A percentile compares a stretch with the other conserved stretches of the same genome.
Conservation (phyloP, 192 early-diverging fungal species). For the Pilaira anomala region DNA sequence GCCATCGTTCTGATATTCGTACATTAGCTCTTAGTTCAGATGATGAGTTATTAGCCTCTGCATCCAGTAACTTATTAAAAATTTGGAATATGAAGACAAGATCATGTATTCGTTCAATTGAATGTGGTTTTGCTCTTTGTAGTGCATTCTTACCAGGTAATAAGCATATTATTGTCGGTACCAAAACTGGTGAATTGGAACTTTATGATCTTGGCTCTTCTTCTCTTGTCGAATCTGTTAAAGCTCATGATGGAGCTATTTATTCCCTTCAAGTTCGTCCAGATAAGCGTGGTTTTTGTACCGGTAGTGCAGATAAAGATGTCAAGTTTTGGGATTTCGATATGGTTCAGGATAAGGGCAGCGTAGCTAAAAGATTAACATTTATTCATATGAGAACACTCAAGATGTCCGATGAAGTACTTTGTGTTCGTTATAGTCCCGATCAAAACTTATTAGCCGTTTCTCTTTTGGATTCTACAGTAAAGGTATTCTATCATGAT, state of each 20-base stretch:
- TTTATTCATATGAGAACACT: conserved; percentile 86
- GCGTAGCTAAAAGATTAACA: conserved; percentile 58
- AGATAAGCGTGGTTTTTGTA: conserved; percentile 84
- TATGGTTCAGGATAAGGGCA: conserved; percentile 53
- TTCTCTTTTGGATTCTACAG: conserved; percentile 88
- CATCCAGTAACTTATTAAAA: conserved; percentile 81
- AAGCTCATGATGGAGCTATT: conserved; percentile 87
- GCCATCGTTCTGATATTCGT: conserved; percentile 90
- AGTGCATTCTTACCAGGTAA: conserved; percentile 90
- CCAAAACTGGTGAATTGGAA: conserved; percentile 86
- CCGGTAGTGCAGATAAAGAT: conserved; percentile 90
- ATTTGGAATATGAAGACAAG: conserved; percentile 87
- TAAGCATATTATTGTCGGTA: conserved; percentile 87
- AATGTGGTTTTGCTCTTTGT: conserved; percentile 91
- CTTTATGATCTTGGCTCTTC: conserved; percentile 88
- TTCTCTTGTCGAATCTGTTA: conserved; percentile 78
- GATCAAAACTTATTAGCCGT: conserved; percentile 87
- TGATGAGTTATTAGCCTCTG: conserved; percentile 83
- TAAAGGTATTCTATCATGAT: conserved; percentile 96
- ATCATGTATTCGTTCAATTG: conserved; percentile 84
- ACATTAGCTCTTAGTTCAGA: conserved; percentile 86
- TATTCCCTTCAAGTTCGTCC: conserved; percentile 86
- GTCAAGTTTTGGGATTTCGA: conserved; percentile 99
- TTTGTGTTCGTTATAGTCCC: conserved; percentile 81
- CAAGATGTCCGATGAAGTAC: conserved; percentile 91